Conservation (phyloP, 2,329 filamentous ascomycete species). For the Paraphaeosphaeria sporulosa region DNA sequence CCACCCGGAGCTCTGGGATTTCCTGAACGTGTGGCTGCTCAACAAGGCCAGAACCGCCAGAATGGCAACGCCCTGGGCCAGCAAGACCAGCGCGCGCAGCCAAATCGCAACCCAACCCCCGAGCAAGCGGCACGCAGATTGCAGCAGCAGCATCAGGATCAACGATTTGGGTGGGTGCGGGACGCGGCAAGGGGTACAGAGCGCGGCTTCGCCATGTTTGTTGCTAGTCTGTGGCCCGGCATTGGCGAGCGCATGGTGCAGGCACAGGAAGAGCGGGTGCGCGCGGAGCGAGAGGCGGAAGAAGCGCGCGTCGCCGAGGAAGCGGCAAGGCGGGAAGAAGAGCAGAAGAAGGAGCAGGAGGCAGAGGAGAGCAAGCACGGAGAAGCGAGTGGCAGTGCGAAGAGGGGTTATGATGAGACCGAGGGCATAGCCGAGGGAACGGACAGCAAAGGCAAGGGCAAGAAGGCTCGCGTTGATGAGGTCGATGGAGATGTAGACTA, state of each 20-base stretch:
- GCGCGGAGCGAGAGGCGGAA: conserved; percentile 38
- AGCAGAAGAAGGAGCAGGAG: conserved; percentile 20
- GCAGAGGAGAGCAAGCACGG: conserved; percentile 5
- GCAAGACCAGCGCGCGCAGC: conserved; percentile 15
- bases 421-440: not conserved
- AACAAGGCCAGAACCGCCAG: conserved; percentile 9
- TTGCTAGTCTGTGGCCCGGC: conserved; percentile 68
- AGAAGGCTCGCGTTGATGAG: conserved; percentile 9
- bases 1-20: conserved; percentile 31
- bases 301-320: conserved; percentile 26
- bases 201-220: conserved; percentile 66
- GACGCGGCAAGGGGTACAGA: conserved; percentile 57
- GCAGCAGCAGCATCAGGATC: conserved; percentile 44
- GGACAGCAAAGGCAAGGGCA: conserved; percentile 6
- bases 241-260: conserved; percentile 68
- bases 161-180: conserved; percentile 39
- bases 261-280: conserved; percentile 59
- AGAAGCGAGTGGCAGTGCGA: not conserved
- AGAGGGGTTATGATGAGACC: not conserved
- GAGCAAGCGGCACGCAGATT: conserved; percentile 53
- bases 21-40: conserved; percentile 16
- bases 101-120: conserved; percentile 42
- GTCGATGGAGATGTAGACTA: conserved; percentile 1
- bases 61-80: not conserved
- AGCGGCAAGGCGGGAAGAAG: conserved; percentile 25